These are phyloP conservation scores for Fusarium armeniacum DNA, from an alignment of 2,329 filamentous ascomycete species.

Conservation along the genomic window DNA sequence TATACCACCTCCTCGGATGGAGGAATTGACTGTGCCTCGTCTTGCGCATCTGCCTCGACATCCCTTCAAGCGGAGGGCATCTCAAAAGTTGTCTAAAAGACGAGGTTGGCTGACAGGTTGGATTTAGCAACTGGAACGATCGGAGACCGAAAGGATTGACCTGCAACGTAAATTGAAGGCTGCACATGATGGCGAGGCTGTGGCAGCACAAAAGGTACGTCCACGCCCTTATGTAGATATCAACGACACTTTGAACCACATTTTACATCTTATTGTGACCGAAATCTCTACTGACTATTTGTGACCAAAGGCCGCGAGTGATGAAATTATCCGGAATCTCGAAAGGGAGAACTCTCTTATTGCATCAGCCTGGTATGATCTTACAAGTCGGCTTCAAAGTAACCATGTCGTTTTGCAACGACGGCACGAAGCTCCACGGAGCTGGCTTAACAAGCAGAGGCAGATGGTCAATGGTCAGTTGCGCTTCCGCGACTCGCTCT, in stretches of 20 bases:
- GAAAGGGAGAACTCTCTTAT: constrained; percentile 84
- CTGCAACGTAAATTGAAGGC: constrained; percentile 69
- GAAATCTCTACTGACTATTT: constrained; percentile 31
- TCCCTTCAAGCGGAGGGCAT: constrained; percentile 14
- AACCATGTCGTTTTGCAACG: constrained; percentile 85
- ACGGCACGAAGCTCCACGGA: constrained; percentile 79
- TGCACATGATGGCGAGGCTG: constrained; percentile 63
- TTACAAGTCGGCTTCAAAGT: constrained; percentile 82
- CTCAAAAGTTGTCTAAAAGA: neutral
- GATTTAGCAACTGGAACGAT: constrained; percentile 69
- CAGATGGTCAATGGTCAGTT: constrained; percentile 74
- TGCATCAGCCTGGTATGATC: constrained; percentile 87
- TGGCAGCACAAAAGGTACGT: constrained; percentile 68
- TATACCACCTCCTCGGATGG: neutral
- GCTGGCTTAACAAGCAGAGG: constrained; percentile 88
- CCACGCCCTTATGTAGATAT: constrained; percentile 14
- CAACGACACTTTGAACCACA: constrained; percentile 3
- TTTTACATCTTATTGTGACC: constrained; percentile 2
- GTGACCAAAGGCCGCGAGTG: constrained; percentile 61
- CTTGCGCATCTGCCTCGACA: constrained; percentile 9
- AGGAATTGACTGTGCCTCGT: neutral
- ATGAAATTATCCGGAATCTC: constrained; percentile 75
- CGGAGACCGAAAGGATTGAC: constrained; percentile 69
- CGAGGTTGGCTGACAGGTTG: constrained; percentile 33
- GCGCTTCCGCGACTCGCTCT: constrained; percentile 59